Evolutionary conservation across 768 basidiomycete genomes (phyloP).

Genomic region (Coprinellus aureogranulatus): DNA sequence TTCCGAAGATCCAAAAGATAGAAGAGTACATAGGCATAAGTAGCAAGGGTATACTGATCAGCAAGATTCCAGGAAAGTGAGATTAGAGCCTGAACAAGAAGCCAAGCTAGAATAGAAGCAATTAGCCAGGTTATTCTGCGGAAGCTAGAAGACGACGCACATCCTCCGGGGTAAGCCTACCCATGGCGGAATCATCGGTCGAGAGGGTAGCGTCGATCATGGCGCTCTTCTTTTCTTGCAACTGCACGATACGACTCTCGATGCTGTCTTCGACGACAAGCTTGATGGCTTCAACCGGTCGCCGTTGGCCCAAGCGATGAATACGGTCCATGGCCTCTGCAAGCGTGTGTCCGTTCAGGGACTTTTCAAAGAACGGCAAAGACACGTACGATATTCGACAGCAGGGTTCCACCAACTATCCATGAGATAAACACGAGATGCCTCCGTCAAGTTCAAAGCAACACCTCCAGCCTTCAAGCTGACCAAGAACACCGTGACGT

Average conservation of each 20-base stretch:
- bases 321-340: conserved; percentile 97
- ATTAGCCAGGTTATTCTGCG: conserved; percentile 6
- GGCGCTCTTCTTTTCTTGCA: conserved; percentile 97
- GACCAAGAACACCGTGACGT: conserved; percentile 97
- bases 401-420: conserved; percentile 99
- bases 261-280: conserved; percentile 95
- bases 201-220: conserved; percentile 91
- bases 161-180: conserved; percentile 85
- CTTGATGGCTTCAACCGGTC: conserved; percentile 92
- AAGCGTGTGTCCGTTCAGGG: neutral
- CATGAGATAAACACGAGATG: conserved; percentile 93
- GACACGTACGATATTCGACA: conserved; percentile 76
- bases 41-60: neutral
- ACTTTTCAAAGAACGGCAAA: neutral
- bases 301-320: conserved; percentile 90
- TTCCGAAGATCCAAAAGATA: no score
- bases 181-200: conserved; percentile 87
- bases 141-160: conserved; percentile 32
- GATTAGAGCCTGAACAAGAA: conserved; percentile 56
- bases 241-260: conserved; percentile 89
- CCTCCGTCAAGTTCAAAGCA: conserved; percentile 85
- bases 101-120: conserved; percentile 36
- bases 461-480: conserved; percentile 95
- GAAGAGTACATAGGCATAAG: no score
- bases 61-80: no score